These are phyloP conservation scores for Malassezia sympodialis DNA, from an alignment of 1,284 basidiomycete species.

Conservation along the genomic window DNA sequence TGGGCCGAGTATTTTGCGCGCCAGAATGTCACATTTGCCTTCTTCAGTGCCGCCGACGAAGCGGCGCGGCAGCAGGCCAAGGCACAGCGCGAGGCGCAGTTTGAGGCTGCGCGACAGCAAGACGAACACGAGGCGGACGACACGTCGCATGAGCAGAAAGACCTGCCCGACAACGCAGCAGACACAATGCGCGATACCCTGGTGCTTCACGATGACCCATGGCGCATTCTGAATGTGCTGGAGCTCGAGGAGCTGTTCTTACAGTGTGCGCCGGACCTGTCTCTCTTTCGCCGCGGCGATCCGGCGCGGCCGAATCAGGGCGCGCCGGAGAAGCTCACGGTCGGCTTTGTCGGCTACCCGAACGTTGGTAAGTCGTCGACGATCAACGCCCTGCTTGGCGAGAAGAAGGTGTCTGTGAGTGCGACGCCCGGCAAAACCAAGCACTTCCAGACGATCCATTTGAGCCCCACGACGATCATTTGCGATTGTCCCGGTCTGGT, in stretches of 20 bases:
- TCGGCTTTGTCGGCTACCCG: constrained; percentile 62
- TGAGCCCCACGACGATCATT: constrained; percentile 76
- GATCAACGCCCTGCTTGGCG: constrained; percentile 46
- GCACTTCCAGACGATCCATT: constrained; percentile 94
- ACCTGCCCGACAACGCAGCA: constrained; percentile 40
- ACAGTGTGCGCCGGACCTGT: constrained; percentile 64
- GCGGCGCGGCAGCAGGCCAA: constrained; percentile 60
- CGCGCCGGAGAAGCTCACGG: constrained; percentile 54
- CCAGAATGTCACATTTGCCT: constrained; percentile 72
- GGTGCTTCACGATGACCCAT: constrained; percentile 56
- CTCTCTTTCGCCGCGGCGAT: constrained; percentile 48
- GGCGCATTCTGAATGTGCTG: constrained; percentile 70
- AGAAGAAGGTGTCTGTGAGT: constrained; percentile 47
- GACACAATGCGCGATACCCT: constrained; percentile 7
- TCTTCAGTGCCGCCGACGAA: constrained; percentile 90
- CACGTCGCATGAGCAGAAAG: constrained; percentile 52
- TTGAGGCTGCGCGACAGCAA: constrained; percentile 45
- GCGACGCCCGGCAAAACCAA: constrained; percentile 71
- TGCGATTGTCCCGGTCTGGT: constrained; percentile 98
- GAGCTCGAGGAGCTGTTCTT: constrained; percentile 83
- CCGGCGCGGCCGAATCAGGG: constrained; percentile 4
- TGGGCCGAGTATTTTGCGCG: constrained; percentile 94
- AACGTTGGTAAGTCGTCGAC: constrained; percentile 48
- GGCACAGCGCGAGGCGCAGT: constrained; percentile 52
- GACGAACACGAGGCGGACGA: constrained; percentile 36